Evolutionary conservation across 371 early-diverging fungal genomes (phyloP), one percentile per base, ranked within the genome.

Genomic region (Mucor velutinosus): DNA sequence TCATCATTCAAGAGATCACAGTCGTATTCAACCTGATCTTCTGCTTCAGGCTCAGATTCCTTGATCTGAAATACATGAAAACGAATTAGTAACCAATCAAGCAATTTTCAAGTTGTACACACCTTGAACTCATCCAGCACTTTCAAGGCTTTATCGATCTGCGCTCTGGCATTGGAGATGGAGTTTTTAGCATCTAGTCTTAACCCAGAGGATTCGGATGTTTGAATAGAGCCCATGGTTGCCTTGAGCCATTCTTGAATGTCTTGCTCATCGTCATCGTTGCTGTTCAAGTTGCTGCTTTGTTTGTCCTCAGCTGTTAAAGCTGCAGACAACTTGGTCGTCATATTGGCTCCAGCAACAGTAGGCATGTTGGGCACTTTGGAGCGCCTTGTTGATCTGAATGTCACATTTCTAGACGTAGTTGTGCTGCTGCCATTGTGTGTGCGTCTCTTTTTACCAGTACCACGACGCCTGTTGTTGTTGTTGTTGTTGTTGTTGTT

Each of bases 81-180:
- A 51, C 21, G 17, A 27, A 60, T 17, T 10, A 12, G 21, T 58
- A 15, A 47, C 35, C 19, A 45, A 32, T 45, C 21, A 58, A 35
- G 7, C 35, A 35, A 10, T 35, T 35, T 35, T 35, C 10, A 10
- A 4, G 29, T 10, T 19, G n/a, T 23, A 55, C 7, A 43, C 69
- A 73, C 77, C 70, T 76, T 77, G 39, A 77, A 69, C 8, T 78
- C 77, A 60, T 83, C 86, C 45, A 87, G 69, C n/a, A 86, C 72
- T 37, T 77, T 64, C 47, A 79, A 49, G 2, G 77, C 85, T 21
- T 83, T 81, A 45, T 82, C 84, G 11, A 87, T 87, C 61, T 87
- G 86, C 39, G 78, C 80, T 57, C 82, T 82, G 27, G 86, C 87
- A 63, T 85, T 84, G 58, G 78, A 81, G 21, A 87, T 67, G 1